phyloP scores from a whole-genome alignment of 2,329 filamentous ascomycete genomes.

The Trichoderma gracile region DNA sequence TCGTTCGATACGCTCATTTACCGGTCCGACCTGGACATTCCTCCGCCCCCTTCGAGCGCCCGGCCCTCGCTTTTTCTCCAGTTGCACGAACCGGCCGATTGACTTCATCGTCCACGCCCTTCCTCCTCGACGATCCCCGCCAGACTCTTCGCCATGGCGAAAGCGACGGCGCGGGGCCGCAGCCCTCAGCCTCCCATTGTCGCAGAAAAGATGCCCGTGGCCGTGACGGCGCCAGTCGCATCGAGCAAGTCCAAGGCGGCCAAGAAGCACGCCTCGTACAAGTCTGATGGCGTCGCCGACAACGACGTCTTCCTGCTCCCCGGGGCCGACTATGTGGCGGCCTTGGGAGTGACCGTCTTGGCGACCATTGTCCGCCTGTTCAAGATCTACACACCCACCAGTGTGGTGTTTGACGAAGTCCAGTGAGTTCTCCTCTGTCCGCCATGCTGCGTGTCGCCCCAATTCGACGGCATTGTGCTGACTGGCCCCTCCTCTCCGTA shows the following conservation, averaged over 20 bases:
- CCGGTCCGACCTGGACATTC: constrained; percentile 20
- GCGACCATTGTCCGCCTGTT: constrained; percentile 83
- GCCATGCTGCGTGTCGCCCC: background rate
- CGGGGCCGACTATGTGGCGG: constrained; percentile 76
- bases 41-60: background rate
- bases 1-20: constrained; percentile 27
- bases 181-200: constrained; percentile 40
- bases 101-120: background rate
- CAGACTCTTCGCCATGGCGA: constrained; percentile 37
- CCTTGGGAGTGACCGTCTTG: constrained; percentile 71
- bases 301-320: constrained; percentile 91
- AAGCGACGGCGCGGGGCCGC: constrained; percentile 39
- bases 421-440: constrained; percentile 65
- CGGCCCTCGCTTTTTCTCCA: constrained; percentile 10
- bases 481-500: constrained; percentile 39
- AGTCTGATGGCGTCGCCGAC: constrained; percentile 78
- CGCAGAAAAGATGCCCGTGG: constrained; percentile 27
- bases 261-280: constrained; percentile 58
- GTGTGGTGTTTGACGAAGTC: constrained; percentile 98
- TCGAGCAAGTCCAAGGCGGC: constrained; percentile 42
- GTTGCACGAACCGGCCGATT: background rate
- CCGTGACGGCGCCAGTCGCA: constrained; percentile 11
- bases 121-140: constrained; percentile 10
- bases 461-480: background rate
- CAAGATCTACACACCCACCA: constrained; percentile 92